phyloP scores from a whole-genome alignment of 768 basidiomycete genomes.

The Termitomyces sp. region DNA sequence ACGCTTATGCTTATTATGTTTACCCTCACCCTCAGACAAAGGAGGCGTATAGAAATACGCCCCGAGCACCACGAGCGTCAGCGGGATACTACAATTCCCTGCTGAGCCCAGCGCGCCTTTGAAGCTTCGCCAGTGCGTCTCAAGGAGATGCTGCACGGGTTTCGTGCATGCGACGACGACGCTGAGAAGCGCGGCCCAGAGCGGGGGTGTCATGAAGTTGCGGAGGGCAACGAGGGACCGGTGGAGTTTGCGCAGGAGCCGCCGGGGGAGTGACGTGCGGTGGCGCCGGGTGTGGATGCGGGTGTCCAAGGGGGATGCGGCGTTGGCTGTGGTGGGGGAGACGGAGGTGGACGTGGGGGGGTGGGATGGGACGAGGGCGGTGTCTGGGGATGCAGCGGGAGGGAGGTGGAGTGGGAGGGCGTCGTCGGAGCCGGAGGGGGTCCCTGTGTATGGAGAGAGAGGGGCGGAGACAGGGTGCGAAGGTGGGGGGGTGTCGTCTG shows the following conservation, averaged over 20 bases:
- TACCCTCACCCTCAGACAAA: too few relatives aligned
- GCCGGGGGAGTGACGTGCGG: neutral
- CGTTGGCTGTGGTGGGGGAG: too few relatives aligned
- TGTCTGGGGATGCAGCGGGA: too few relatives aligned
- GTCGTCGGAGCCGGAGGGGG: neutral
- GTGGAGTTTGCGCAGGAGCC: conserved; percentile 19
- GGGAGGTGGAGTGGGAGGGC: neutral
- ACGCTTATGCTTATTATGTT: too few relatives aligned
- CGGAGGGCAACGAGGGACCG: conserved; percentile 38
- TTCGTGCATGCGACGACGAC: conserved; percentile 72
- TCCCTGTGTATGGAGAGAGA: neutral
- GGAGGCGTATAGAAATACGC: conserved; percentile 77
- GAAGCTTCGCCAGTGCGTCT: conserved; percentile 55
- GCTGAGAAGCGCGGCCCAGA: conserved; percentile 74
- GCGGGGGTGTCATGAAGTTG: conserved; percentile 84
- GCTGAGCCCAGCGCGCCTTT: conserved; percentile 62
- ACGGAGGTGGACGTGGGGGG: neutral
- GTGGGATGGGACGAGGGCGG: too few relatives aligned
- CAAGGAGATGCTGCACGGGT: conserved; percentile 69
- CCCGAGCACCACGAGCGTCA: conserved; percentile 89
- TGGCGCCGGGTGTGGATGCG: too few relatives aligned
- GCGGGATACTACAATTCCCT: conserved; percentile 77
- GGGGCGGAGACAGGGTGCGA: too few relatives aligned
- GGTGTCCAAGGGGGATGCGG: too few relatives aligned
- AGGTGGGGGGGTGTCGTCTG: conserved; percentile 1